Percentiles rank a stretch among this genome's conserved stretches.
Evolutionary conservation across 2,329 filamentous ascomycete genomes (phyloP).

Genomic region (Domatiomyces catenatus): DNA sequence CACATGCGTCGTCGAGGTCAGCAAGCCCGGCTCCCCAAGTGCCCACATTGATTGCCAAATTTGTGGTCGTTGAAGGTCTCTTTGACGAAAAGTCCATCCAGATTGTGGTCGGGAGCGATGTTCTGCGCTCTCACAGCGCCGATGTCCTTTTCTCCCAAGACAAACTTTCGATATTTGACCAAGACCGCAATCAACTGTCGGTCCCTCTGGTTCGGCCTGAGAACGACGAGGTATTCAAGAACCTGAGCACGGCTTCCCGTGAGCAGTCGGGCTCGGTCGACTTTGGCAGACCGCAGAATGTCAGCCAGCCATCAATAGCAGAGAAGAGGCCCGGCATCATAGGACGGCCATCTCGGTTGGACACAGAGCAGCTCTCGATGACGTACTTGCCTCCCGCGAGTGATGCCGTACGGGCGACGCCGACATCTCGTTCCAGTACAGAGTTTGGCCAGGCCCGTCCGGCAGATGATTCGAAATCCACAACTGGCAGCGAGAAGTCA

Average conservation of each 20-base stretch:
- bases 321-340: background rate
- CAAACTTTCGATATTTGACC: constrained; percentile 70
- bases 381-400: background rate
- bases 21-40: constrained; percentile 55
- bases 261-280: background rate
- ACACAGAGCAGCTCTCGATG: background rate
- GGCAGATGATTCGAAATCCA: constrained; percentile 18
- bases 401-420: constrained; percentile 1
- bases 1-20: constrained; percentile 58
- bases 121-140: constrained; percentile 69
- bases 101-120: constrained; percentile 80
- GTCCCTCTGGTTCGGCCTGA: constrained; percentile 88
- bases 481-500: constrained; percentile 20
- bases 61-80: constrained; percentile 50
- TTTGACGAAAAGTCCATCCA: constrained; percentile 48
- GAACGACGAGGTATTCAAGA: constrained; percentile 65
- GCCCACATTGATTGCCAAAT: constrained; percentile 64
- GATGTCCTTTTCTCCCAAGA: constrained; percentile 89
- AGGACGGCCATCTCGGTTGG: background rate
- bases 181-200: constrained; percentile 71
- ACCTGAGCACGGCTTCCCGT: constrained; percentile 46
- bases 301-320: background rate
- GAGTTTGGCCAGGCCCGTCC: constrained; percentile 6
- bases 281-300: background rate
- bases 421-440: constrained; percentile 8